phyloP scores from a whole-genome alignment of 768 basidiomycete species.

The Psilocybe tampanensis region DNA sequence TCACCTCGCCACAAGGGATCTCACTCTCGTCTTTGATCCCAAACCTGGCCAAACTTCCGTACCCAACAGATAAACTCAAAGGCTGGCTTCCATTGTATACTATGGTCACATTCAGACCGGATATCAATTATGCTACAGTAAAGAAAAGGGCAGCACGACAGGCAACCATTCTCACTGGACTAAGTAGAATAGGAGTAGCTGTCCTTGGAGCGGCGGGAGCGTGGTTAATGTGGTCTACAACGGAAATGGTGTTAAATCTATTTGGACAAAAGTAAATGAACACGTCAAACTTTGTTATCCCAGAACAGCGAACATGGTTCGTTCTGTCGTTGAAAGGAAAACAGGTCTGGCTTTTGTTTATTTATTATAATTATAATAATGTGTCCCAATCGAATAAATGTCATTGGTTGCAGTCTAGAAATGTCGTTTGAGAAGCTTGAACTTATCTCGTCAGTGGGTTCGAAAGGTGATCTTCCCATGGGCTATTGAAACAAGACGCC shows the following conservation, averaged over 20 bases:
- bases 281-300: conserved; percentile 33
- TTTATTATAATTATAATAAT: conserved; percentile 11
- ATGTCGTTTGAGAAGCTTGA: conserved; percentile 29
- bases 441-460: conserved; percentile 19
- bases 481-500: conserved; percentile 24
- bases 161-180: conserved; percentile 54
- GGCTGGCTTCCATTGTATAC: conserved; percentile 96
- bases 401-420: conserved; percentile 30
- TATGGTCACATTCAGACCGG: conserved; percentile 97
- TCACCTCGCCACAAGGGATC: conserved; percentile 54
- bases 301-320: conserved; percentile 27
- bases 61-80: conserved; percentile 56
- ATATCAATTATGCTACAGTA: conserved; percentile 88
- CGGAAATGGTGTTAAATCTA: conserved; percentile 33
- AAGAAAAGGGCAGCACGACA: conserved; percentile 72
- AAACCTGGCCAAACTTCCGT: conserved; percentile 52
- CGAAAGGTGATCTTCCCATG: conserved; percentile 23
- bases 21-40: conserved; percentile 49
- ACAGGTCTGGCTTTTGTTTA: conserved; percentile 11
- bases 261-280: conserved; percentile 27
- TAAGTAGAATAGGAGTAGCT: conserved; percentile 51
- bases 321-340: conserved; percentile 21
- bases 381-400: conserved; percentile 19
- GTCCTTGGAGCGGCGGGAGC: conserved; percentile 45
- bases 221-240: conserved; percentile 42